Conservation (phyloP, 495 filamentous ascomycete genomes). For the Neurospora terricola region DNA sequence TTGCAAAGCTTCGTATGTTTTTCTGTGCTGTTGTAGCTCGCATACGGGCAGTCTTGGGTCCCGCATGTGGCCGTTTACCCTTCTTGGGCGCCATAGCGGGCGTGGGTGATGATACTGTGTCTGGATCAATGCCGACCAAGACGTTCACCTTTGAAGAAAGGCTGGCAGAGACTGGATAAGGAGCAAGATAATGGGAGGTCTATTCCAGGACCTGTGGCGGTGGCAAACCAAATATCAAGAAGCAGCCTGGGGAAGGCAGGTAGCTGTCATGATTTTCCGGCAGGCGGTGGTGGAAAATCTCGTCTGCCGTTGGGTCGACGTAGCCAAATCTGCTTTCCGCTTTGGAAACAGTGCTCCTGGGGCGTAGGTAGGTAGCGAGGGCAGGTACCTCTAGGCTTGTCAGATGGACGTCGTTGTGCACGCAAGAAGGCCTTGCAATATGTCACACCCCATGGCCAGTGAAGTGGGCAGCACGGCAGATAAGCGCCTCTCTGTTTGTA, state of each 20-base stretch:
- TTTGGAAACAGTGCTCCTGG: background rate
- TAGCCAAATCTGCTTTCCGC: background rate
- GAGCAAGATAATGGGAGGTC: background rate
- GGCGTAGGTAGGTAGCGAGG: background rate
- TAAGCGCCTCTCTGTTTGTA: background rate
- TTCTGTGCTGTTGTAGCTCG: conserved; percentile 1
- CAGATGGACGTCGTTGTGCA: background rate
- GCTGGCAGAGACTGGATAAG: background rate
- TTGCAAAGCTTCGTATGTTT: background rate
- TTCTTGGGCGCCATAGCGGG: conserved; percentile 10
- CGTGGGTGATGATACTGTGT: background rate
- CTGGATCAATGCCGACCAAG: background rate
- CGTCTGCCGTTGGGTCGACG: background rate
- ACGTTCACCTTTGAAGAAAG: background rate
- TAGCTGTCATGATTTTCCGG: background rate
- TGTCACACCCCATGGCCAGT: background rate
- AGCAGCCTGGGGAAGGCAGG: background rate
- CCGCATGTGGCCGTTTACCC: conserved; percentile 11
- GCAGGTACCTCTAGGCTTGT: background rate
- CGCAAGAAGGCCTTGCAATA: background rate
- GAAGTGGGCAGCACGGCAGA: background rate
- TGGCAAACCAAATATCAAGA: background rate
- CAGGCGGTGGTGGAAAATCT: background rate
- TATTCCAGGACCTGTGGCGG: background rate
- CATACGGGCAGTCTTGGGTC: conserved; percentile 1